phyloP scores from a whole-genome alignment of 1,284 basidiomycete genomes.

The Trichosporon asahii region DNA sequence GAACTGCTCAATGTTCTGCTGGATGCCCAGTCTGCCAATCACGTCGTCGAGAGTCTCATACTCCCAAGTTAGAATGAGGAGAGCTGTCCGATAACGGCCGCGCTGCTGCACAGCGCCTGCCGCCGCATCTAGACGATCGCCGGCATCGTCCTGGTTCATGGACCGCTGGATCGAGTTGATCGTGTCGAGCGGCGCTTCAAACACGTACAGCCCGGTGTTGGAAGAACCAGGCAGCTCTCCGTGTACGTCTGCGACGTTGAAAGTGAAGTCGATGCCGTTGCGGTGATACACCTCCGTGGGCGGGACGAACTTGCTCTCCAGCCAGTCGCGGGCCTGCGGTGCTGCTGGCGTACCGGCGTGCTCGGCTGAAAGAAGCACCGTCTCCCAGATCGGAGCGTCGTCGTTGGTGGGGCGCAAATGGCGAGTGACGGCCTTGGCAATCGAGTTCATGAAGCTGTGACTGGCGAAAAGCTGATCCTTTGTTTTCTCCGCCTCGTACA shows the following conservation, averaged over 20 bases:
- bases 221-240: slow-evolving; percentile 20
- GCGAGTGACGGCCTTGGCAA: slow-evolving; percentile 33
- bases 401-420: slow-evolving; percentile 19
- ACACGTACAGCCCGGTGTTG: slow-evolving; percentile 33
- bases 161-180: slow-evolving; percentile 6
- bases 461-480: slow-evolving; percentile 24
- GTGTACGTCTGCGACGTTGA: slow-evolving; percentile 13
- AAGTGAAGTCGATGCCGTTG: slow-evolving; percentile 28
- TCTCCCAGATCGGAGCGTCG: slow-evolving; percentile 16
- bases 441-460: slow-evolving; percentile 34
- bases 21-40: slow-evolving; percentile 31
- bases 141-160: slow-evolving; percentile 34
- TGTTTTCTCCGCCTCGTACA: slow-evolving; percentile 24
- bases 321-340: slow-evolving; percentile 32
- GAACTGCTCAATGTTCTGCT: slow-evolving; percentile 27
- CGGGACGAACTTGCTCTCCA: slow-evolving; percentile 34
- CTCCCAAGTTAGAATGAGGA: slow-evolving; percentile 43
- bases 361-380: slow-evolving; percentile 21
- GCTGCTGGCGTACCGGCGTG: slow-evolving; percentile 28
- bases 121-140: slow-evolving; percentile 31
- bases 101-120: slow-evolving; percentile 22
- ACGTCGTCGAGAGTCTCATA: slow-evolving; percentile 39
- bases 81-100: slow-evolving; percentile 28
- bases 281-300: slow-evolving; percentile 14
- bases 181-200: slow-evolving; percentile 34